Evolutionary conservation across 1,284 basidiomycete species (phyloP).

Genomic region (Dichomitus squalens): DNA sequence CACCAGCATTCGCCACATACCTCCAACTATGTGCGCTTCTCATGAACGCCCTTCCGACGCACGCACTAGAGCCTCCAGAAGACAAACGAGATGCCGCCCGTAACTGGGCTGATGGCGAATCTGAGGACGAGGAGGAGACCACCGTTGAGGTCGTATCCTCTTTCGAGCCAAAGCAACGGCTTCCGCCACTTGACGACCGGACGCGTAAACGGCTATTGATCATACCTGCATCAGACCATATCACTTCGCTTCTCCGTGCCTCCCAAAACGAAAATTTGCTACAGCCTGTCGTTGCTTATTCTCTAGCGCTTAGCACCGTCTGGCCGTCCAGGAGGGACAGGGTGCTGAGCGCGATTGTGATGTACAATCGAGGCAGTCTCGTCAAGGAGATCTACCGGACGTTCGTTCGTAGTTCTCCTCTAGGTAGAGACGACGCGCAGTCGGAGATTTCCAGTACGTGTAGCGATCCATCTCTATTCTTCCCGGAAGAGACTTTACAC

Average conservation of each 20-base stretch:
- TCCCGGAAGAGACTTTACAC: neutral
- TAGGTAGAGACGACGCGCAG: conserved; percentile 53
- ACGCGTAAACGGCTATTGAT: conserved; percentile 58
- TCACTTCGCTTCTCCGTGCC: conserved; percentile 50
- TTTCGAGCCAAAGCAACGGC: conserved; percentile 33
- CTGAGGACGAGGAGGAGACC: conserved; percentile 42
- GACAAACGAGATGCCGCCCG: conserved; percentile 24
- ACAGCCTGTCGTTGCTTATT: conserved; percentile 50
- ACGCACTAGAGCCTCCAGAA: conserved; percentile 50
- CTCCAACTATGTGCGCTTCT: conserved; percentile 53
- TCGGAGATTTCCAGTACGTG: conserved; percentile 44
- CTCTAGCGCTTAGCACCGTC: conserved; percentile 54
- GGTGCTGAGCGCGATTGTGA: conserved; percentile 50
- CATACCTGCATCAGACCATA: conserved; percentile 50
- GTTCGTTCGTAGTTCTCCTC: conserved; percentile 60
- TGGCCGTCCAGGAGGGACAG: conserved; percentile 64
- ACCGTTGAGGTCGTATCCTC: conserved; percentile 41
- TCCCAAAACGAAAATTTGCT: conserved; percentile 41
- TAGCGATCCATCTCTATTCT: neutral
- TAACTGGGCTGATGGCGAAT: conserved; percentile 37
- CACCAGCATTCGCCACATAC: conserved; percentile 52
- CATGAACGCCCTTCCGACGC: conserved; percentile 54
- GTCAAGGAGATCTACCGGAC: conserved; percentile 76
- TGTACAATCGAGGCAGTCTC: conserved; percentile 58
- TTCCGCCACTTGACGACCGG: conserved; percentile 52